Evolutionary conservation across 257 asterid species (phyloP), one percentile per base, ranked within the genome.

Genomic region (Ajuga chamaepitys): DNA sequence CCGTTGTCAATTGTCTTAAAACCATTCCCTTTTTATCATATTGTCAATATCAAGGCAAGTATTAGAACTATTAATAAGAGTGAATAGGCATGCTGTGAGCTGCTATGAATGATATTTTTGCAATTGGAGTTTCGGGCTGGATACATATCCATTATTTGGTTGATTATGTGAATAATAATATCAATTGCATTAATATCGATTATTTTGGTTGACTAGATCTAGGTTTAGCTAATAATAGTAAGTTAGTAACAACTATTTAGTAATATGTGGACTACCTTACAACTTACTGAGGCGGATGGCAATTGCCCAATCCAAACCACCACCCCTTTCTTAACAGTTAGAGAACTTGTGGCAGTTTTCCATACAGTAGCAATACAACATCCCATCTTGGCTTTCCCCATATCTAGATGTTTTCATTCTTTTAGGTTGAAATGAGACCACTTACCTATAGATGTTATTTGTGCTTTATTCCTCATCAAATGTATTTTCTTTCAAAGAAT

Each of bases 391-490:
- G 62, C 67, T 38, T 40, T 37, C 56, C 48, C 48, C 44, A 18
- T 38, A 25, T 26, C 46, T 52, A 54, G 16, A 53, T 54, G 52
- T 62, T 54, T 35, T 25, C 28, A 21, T 25, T 59, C 28, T n/a
- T 58, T 35, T 40, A 14, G 53, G 66, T 38, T 38, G 21, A 26
- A 18, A 44, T 57, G 16, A 64, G 40, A 14, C 38, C 51, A 14
- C 34, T 67, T 18, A 20, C 58, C 16, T 32, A 44, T 41, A 35
- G 37, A 16, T 54, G 57, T 53, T 60, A 34, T 71, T 34, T 52
- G 61, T 59, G 58, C 77, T 17, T 58, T 59, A 62, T 42, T 53
- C 70, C 32, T 22, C 45, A 38, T 41, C 14, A 56, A 28, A 52
- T 74, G 12, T 35, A 9, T 20, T 58, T 22, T 34, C 56, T 37